Evolutionary conservation across 306 rosid species (phyloP).

Genomic region (Hippophae gyantsensis): DNA sequence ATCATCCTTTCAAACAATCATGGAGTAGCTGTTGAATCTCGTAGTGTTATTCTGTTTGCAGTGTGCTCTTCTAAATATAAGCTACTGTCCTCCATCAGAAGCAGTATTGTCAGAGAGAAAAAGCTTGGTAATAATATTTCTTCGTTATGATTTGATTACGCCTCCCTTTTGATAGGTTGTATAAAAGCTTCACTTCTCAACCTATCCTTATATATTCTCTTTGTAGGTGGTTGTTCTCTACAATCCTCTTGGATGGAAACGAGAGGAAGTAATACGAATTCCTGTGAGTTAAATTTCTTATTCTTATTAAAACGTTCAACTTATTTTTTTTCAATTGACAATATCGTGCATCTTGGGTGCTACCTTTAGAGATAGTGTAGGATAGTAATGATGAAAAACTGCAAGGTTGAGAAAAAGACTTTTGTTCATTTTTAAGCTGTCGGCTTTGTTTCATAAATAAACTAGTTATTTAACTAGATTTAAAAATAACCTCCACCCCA

Average conservation of each 20-base stretch:
- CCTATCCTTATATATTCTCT: not conserved
- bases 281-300: slow-evolving; percentile 50
- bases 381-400: too few species aligned
- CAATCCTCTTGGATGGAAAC: slow-evolving; percentile 81
- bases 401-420: too few species aligned
- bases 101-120: slow-evolving; percentile 47
- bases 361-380: not conserved
- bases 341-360: not conserved
- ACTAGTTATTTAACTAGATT: too few species aligned
- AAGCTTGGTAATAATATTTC: slow-evolving; percentile 47
- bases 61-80: slow-evolving; percentile 90
- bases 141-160: not conserved
- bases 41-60: slow-evolving; percentile 42
- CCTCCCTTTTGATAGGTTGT: not conserved
- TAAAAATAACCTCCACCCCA: too few species aligned
- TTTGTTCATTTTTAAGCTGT: too few species aligned
- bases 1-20: not conserved
- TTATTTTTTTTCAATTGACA: not conserved
- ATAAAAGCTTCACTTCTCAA: not conserved
- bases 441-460: too few species aligned
- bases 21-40: slow-evolving; percentile 4
- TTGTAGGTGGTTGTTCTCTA: slow-evolving; percentile 61
- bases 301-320: not conserved
- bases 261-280: slow-evolving; percentile 73
- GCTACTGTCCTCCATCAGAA: slow-evolving; percentile 87